Conservation (phyloP, 1,284 basidiomycete species). For the Termitomyces sp. region DNA sequence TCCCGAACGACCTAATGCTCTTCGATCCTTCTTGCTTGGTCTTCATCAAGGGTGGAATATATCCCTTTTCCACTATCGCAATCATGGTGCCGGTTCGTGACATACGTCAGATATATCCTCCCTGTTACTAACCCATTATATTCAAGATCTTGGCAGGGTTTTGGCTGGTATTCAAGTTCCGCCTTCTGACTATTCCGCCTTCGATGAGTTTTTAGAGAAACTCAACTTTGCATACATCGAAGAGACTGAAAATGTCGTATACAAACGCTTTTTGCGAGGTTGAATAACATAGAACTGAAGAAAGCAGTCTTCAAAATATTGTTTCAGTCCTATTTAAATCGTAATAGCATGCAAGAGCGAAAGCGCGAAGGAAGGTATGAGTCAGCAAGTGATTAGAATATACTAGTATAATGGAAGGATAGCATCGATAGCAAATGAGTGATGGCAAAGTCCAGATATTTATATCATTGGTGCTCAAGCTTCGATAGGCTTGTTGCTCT, state of each 20-base stretch:
- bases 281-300: conserved; percentile 12
- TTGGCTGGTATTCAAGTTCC: conserved; percentile 94
- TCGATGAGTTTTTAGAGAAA: conserved; percentile 71
- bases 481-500: conserved; percentile 19
- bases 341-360: background rate
- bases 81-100: conserved; percentile 86
- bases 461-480: conserved; percentile 6
- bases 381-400: background rate
- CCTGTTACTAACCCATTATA: conserved; percentile 12
- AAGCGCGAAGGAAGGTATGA: background rate
- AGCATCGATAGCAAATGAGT: background rate
- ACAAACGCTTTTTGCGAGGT: conserved; percentile 58
- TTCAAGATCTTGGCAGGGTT: conserved; percentile 82
- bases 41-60: conserved; percentile 91
- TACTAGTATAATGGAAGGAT: background rate
- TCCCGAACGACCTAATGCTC: conserved; percentile 90
- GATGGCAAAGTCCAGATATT: background rate
- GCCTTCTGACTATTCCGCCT: conserved; percentile 53
- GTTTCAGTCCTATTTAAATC: background rate
- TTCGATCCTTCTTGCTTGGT: conserved; percentile 84
- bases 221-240: conserved; percentile 89
- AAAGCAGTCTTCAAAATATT: background rate
- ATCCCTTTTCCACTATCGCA: conserved; percentile 95
- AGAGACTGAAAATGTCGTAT: conserved; percentile 89
- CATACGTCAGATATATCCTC: background rate